Percentiles rank a stretch among this genome's conserved stretches.
These are phyloP conservation scores for Echites panduratus DNA, from an alignment of 257 asterid genomes.

Conservation along the genomic window DNA sequence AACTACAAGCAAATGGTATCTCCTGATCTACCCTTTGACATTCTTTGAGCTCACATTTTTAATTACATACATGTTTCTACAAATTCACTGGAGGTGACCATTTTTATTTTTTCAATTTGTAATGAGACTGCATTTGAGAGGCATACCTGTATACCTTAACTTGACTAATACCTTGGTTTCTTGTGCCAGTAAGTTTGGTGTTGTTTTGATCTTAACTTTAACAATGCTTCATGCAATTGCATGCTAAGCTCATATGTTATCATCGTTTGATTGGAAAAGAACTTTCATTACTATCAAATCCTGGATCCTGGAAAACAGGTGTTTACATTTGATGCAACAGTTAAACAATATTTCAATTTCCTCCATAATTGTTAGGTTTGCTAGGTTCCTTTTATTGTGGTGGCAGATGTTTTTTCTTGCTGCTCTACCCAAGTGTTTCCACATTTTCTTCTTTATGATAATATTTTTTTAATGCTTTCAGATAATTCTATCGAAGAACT, in stretches of 20 bases:
- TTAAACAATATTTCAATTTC: neutral
- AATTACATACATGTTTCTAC: neutral
- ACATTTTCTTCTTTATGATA: conserved; percentile 5
- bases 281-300: neutral
- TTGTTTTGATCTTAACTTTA: neutral
- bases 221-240: neutral
- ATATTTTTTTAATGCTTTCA: conserved; percentile 25
- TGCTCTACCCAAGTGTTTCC: neutral
- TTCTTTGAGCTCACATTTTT: conserved; percentile 1
- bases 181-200: neutral
- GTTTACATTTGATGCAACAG: neutral
- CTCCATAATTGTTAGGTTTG: neutral
- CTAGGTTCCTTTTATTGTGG: neutral
- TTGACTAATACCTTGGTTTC: neutral
- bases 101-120: neutral
- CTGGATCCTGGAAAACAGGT: neutral
- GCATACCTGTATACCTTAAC: neutral
- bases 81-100: neutral
- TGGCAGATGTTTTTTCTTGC: neutral
- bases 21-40: conserved; percentile 17
- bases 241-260: neutral
- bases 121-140: neutral
- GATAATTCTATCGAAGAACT: conserved; percentile 85
- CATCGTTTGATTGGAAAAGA: neutral
- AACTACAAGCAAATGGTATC: conserved; percentile 93